Evolutionary conservation across 257 asterid genomes (phyloP), one percentile per base, ranked within the genome.

Genomic region (Solanum virginianum): DNA sequence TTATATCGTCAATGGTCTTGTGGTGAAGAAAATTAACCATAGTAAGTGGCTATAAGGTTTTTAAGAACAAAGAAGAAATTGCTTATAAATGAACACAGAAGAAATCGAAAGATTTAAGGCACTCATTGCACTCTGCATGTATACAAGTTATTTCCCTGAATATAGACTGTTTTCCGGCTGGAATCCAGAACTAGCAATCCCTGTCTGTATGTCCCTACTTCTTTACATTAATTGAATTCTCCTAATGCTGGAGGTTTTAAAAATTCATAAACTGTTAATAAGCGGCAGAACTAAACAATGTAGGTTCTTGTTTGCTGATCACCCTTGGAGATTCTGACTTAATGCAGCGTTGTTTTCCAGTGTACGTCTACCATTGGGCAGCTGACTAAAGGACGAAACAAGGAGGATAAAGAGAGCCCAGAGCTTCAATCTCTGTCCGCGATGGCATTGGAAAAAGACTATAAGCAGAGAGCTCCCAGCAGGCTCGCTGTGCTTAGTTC

Each of bases 361-460:
- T 94, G 98, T 86, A 89, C 90, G 8, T 90, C 93, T 82, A 98
- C 95, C 83, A 91, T 96, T 10, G 93, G 90, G 16, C 99, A 96
- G 87, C 88, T 93, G 89, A 85, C 95, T 2, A 94, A 92, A 89
- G 97, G 97, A 74, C 95, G 98, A 84, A 94, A 90, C 90, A 93
- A 91, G 92, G 99, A 96, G 66, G 98, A 96, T 68, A 94, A 93
- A 86, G 99, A 96, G 41, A 88, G 88, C 88, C 88, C 88, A 24
- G 98, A 94, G 86, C 91, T 96, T 87, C 96, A 91, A 70, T 90
- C 93, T 79, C 94, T 96, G 75, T 91, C 98, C 8, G 95, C 92
- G 16, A 68, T 53, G 86, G 97, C 98, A 54, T 83, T 96, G 90
- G 97, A 93, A 88, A 92, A 92, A 89, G 91, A 82, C 84, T 96